phyloP scores from a whole-genome alignment of 768 basidiomycete species.

The Kwoniella dejecticola region DNA sequence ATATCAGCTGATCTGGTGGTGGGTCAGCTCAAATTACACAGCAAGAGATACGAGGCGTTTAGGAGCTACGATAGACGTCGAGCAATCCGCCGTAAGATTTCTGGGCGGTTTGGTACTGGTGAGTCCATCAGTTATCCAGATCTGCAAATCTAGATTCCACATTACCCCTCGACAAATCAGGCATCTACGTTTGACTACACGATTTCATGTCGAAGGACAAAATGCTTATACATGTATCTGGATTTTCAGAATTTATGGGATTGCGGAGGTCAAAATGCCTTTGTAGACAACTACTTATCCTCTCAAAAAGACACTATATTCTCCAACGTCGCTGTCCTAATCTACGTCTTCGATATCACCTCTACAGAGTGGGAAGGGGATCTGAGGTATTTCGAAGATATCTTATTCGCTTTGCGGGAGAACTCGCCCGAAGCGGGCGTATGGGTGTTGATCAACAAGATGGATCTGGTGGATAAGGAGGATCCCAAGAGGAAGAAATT shows the following conservation, averaged over 20 bases:
- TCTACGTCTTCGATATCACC: constrained; percentile 97
- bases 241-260: constrained; percentile 94
- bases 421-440: constrained; percentile 67
- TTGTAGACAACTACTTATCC: constrained; percentile 95
- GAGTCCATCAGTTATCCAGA: constrained; percentile 20
- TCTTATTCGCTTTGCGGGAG: constrained; percentile 72
- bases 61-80: constrained; percentile 96
- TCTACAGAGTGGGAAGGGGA: constrained; percentile 78
- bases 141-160: no score
- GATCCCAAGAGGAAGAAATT: constrained; percentile 64
- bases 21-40: constrained; percentile 83
- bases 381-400: constrained; percentile 87
- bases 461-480: constrained; percentile 74
- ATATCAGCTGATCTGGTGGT: not conserved
- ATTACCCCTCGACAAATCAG: no score
- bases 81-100: constrained; percentile 95
- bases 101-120: constrained; percentile 87
- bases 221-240: no score
- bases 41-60: constrained; percentile 87
- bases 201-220: no score
- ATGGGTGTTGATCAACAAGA: constrained; percentile 93
- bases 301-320: constrained; percentile 92
- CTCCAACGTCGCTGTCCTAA: constrained; percentile 92
- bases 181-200: no score
- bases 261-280: constrained; percentile 96